Percentiles rank a stretch among this genome's conserved stretches.
phyloP scores from a whole-genome alignment of 2,329 filamentous ascomycete genomes.

The Fusarium papillatum region DNA sequence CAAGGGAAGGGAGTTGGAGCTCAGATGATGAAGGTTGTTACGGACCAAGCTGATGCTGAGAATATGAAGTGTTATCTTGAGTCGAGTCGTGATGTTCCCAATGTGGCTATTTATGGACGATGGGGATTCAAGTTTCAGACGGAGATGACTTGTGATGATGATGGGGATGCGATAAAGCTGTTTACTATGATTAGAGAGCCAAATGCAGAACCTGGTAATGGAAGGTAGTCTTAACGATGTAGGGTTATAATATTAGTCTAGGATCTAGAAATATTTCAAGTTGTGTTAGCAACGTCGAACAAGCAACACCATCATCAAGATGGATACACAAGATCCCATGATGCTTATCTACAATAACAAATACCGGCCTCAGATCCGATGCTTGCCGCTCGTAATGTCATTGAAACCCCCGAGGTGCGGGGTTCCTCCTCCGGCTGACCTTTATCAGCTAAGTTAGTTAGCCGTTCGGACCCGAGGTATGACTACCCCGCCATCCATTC shows the following conservation, averaged over 20 bases:
- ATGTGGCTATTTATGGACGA: slow-evolving; percentile 77
- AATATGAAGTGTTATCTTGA: slow-evolving; percentile 78
- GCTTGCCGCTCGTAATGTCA: background rate
- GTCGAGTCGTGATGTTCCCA: slow-evolving; percentile 76
- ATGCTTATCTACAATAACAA: background rate
- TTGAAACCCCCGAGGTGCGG: background rate
- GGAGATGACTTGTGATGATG: slow-evolving; percentile 77
- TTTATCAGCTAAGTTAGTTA: background rate
- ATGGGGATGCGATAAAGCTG: slow-evolving; percentile 67
- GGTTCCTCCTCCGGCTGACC: background rate
- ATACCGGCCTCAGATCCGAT: background rate
- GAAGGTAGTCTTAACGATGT: background rate
- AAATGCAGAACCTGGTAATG: background rate
- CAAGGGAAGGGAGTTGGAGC: slow-evolving; percentile 78
- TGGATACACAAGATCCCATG: background rate
- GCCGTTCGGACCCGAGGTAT: slow-evolving; percentile 1
- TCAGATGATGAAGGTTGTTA: slow-evolving; percentile 73
- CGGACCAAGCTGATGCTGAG: slow-evolving; percentile 73
- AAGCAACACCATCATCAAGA: too few relatives aligned
- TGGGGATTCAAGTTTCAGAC: slow-evolving; percentile 76
- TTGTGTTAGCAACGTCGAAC: background rate
- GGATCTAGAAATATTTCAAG: background rate
- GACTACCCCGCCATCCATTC: background rate
- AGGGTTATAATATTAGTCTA: background rate
- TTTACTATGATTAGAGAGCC: slow-evolving; percentile 59